Evolutionary conservation across 2,329 filamentous ascomycete genomes (phyloP).

Genomic region (Talaromyces amestolkiae): DNA sequence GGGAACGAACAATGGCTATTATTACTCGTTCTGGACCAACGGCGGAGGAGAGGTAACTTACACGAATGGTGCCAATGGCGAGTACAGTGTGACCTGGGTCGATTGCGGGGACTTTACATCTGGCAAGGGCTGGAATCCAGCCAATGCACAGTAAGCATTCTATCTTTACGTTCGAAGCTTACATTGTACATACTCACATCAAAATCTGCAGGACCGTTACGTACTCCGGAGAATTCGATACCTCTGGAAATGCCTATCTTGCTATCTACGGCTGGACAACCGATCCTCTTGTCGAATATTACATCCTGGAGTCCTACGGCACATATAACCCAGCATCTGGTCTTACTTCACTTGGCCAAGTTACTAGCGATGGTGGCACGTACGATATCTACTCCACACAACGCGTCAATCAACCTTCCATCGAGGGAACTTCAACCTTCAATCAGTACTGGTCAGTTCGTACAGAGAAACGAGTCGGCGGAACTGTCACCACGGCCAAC

Average conservation of each 20-base stretch:
- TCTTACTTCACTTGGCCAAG: conserved; percentile 33
- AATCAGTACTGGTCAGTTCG: conserved; percentile 46
- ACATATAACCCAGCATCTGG: conserved; percentile 30
- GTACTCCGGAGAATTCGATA: conserved; percentile 32
- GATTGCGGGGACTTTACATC: conserved; percentile 55
- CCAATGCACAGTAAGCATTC: conserved; percentile 47
- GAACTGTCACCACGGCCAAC: conserved; percentile 37
- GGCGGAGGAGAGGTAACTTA: conserved; percentile 41
- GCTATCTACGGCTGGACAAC: conserved; percentile 46
- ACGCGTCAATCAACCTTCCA: conserved; percentile 41
- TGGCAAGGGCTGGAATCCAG: conserved; percentile 60
- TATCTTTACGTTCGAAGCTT: not conserved
- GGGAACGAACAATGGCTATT: conserved; percentile 13
- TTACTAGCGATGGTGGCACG: conserved; percentile 36
- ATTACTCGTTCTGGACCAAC: conserved; percentile 17
- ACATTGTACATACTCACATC: not conserved
- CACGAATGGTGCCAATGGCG: conserved; percentile 45
- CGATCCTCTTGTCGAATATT: conserved; percentile 37
- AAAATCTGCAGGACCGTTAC: conserved; percentile 21
- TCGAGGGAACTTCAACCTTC: conserved; percentile 42
- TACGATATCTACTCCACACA: conserved; percentile 40
- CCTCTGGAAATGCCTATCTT: conserved; percentile 35
- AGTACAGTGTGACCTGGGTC: conserved; percentile 48
- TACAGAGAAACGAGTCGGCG: conserved; percentile 34
- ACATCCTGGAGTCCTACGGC: conserved; percentile 37